Evolutionary conservation across 2,329 filamentous ascomycete species (phyloP), one percentile per base, ranked within the genome.

Genomic region (Hymenotorrendiella dingleyae): DNA sequence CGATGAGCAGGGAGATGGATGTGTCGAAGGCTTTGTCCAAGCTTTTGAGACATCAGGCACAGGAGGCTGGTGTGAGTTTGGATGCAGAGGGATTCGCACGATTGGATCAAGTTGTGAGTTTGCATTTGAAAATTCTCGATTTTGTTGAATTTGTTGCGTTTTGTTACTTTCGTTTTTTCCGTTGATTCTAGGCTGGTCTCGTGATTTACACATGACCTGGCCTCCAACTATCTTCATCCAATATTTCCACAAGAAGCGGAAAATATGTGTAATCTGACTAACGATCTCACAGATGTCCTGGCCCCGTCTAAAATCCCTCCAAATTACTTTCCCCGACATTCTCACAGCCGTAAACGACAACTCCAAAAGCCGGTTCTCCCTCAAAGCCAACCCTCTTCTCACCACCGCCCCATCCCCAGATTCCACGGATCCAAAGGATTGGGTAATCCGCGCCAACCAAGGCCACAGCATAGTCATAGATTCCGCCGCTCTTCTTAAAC

Each of bases 391-490:
- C 49, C 56, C 61, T 11, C 34, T 51, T 4, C 47, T 58, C n/a
- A 20, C 29, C 11, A 19, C 45, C 8, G 50, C 52, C 17, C 53
- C 52, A 8, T 38, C 52, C 44, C 56, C 42, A 23, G 52, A 53
- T 1, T 60, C 58, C 4, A 62, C 63, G 22, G 69, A 84, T 37
- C 73, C 86, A 0, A 63, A 72, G 0, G 73, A 84, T 62, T 96
- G 82, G 69, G 73, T 94, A 23, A 96, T 98, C 66, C 88, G 93
- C 57, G 93, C 93, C 21, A 95, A 94, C 60, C 93, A 97, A 68
- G 93, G 93, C 42, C 93, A 97, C 69, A 88, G 80, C 56, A 86
- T 98, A 60, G 79, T 80, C 58, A 67, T 81, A 6, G 82, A 86
- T 21, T 79, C 79, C n/a, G 78, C 82, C 35, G 75, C 75, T 0